These are phyloP conservation scores for Tolypocladium ovalisporum DNA, from an alignment of 2,329 filamentous ascomycete genomes.

Conservation along the genomic window DNA sequence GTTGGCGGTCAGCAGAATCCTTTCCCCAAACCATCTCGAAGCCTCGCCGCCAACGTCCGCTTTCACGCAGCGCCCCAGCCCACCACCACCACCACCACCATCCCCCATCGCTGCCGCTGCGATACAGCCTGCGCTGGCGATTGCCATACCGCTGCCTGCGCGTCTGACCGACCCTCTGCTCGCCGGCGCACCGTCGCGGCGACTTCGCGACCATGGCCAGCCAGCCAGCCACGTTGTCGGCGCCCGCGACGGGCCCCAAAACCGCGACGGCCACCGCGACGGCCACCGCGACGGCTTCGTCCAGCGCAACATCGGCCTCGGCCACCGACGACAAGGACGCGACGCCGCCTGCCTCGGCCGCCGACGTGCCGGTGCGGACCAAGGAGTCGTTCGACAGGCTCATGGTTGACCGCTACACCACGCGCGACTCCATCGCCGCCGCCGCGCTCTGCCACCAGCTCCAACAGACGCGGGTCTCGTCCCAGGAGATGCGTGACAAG, in stretches of 20 bases:
- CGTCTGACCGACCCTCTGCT: background rate
- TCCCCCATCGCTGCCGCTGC: slow-evolving; percentile 5
- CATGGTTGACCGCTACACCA: slow-evolving; percentile 42
- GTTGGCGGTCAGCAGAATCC: slow-evolving; percentile 15
- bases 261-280: no score
- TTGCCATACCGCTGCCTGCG: background rate
- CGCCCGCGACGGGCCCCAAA: slow-evolving; percentile 17
- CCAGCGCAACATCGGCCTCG: slow-evolving; percentile 15
- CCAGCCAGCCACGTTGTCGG: slow-evolving; percentile 26
- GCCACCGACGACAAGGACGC: slow-evolving; percentile 16
- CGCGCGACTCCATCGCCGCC: slow-evolving; percentile 42
- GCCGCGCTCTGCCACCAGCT: slow-evolving; percentile 40
- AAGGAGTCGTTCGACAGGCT: slow-evolving; percentile 44
- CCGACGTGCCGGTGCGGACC: slow-evolving; percentile 34
- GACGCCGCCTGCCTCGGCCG: slow-evolving; percentile 6
- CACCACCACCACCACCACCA: slow-evolving; percentile 4
- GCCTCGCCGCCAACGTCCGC: slow-evolving; percentile 2
- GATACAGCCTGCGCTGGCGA: slow-evolving; percentile 1
- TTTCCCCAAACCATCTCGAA: slow-evolving; percentile 7
- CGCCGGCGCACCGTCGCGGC: slow-evolving; percentile 24
- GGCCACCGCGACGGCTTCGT: slow-evolving; percentile 16
- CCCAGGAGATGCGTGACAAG: slow-evolving; percentile 54
- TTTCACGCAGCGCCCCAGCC: slow-evolving; percentile 6
- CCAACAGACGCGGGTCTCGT: slow-evolving; percentile 43
- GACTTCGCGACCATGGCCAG: slow-evolving; percentile 32